phyloP scores from a whole-genome alignment of 2,329 filamentous ascomycete species.

The Seiridium cupressi region DNA sequence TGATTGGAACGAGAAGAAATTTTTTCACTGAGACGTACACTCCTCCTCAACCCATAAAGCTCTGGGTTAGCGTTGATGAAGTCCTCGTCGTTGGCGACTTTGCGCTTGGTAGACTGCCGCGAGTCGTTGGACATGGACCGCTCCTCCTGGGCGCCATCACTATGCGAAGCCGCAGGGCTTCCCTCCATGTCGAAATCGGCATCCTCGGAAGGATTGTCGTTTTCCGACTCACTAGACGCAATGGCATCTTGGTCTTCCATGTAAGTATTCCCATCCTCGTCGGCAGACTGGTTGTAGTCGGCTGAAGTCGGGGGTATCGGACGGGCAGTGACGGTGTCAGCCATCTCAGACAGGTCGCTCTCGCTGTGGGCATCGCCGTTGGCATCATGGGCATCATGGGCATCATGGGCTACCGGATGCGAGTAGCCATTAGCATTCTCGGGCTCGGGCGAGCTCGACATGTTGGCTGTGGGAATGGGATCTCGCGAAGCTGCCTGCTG shows the following conservation, averaged over 20 bases:
- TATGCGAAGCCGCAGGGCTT: slow-evolving; percentile 48
- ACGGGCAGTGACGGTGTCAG: slow-evolving; percentile 52
- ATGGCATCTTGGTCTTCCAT: slow-evolving; percentile 31
- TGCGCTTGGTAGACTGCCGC: slow-evolving; percentile 70
- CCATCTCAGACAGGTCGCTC: slow-evolving; percentile 74
- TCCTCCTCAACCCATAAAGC: slow-evolving; percentile 89
- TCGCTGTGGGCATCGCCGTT: slow-evolving; percentile 54
- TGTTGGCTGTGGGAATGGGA: slow-evolving; percentile 47
- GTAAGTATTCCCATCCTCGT: slow-evolving; percentile 32
- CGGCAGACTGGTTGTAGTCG: slow-evolving; percentile 23
- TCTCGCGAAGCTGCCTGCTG: slow-evolving; percentile 63
- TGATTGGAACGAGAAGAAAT: slow-evolving; percentile 12
- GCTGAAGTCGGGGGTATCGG: slow-evolving; percentile 42
- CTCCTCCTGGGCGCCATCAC: slow-evolving; percentile 47
- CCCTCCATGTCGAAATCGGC: slow-evolving; percentile 76
- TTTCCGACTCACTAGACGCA: slow-evolving; percentile 44
- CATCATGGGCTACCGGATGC: slow-evolving; percentile 47
- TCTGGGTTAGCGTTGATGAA: slow-evolving; percentile 91
- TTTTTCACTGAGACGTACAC: slow-evolving; percentile 58
- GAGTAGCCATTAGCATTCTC: slow-evolving; percentile 66
- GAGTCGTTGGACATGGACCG: slow-evolving; percentile 72
- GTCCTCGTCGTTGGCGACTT: slow-evolving; percentile 66
- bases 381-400: slow-evolving; percentile 30
- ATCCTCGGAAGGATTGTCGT: slow-evolving; percentile 61
- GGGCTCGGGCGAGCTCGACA: slow-evolving; percentile 61